Percentiles rank a stretch among this genome's conserved stretches.
Conservation (phyloP, 106 monocot genomes). For the Hemerocallis citrina region DNA sequence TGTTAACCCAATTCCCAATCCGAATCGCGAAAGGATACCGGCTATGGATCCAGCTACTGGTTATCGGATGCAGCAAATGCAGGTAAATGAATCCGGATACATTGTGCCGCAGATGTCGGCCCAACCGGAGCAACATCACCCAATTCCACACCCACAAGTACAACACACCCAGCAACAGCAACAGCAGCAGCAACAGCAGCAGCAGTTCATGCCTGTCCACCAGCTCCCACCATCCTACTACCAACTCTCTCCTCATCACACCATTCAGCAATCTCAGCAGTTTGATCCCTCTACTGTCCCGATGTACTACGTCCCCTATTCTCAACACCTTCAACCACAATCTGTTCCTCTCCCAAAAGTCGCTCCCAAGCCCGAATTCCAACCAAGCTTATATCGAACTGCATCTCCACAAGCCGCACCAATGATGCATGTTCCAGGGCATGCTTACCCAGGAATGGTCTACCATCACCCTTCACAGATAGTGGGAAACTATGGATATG, state of each 20-base stretch:
- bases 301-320: slow-evolving; percentile 58
- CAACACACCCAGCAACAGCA: slow-evolving; percentile 15
- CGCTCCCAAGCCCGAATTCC: slow-evolving; percentile 25
- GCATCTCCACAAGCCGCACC: slow-evolving; percentile 14
- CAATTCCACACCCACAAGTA: slow-evolving; percentile 13
- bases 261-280: slow-evolving; percentile 35
- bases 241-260: slow-evolving; percentile 36
- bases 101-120: not conserved
- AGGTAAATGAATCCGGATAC: not conserved
- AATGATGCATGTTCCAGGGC: slow-evolving; percentile 4
- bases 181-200: slow-evolving; percentile 40
- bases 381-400: slow-evolving; percentile 37
- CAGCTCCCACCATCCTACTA: slow-evolving; percentile 45
- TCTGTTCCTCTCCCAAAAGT: slow-evolving; percentile 16
- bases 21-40: slow-evolving; percentile 13
- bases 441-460: slow-evolving; percentile 27
- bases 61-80: slow-evolving; percentile 5
- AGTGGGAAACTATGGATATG: slow-evolving; percentile 11
- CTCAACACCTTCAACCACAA: slow-evolving; percentile 17
- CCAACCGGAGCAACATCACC: slow-evolving; percentile 10
- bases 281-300: slow-evolving; percentile 32
- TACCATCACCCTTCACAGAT: slow-evolving; percentile 41
- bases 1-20: slow-evolving; percentile 11
- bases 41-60: not conserved
- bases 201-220: slow-evolving; percentile 37